phyloP scores from a whole-genome alignment of 2,329 filamentous ascomycete species.

The Talaromyces sp. region DNA sequence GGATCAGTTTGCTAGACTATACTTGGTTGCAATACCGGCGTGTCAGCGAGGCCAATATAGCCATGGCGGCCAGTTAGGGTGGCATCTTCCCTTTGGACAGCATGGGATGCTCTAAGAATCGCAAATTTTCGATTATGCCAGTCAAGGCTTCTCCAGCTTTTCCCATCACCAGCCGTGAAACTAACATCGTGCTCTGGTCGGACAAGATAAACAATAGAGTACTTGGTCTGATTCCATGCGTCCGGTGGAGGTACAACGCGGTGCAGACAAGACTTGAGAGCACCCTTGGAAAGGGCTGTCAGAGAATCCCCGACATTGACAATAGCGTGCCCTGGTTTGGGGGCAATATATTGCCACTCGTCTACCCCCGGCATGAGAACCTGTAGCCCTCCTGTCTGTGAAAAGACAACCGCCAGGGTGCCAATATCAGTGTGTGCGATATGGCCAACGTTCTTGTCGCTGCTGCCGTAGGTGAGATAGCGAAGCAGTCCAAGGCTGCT shows the following conservation, averaged over 20 bases:
- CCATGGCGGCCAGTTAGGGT: neutral
- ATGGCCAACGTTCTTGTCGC: neutral
- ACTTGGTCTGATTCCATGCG: neutral
- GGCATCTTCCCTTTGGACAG: neutral
- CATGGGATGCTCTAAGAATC: neutral
- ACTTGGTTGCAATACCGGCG: neutral
- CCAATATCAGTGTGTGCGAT: constrained; percentile 45
- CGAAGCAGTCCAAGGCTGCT: neutral
- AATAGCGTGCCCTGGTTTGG: constrained; percentile 48
- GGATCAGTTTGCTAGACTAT: neutral
- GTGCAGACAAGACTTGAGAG: constrained; percentile 1
- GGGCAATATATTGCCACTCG: constrained; percentile 51
- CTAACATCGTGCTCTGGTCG: neutral
- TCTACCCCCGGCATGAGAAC: constrained; percentile 46
- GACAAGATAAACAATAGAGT: neutral
- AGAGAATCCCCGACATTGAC: constrained; percentile 57
- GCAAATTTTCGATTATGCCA: neutral
- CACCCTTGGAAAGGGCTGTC: constrained; percentile 14
- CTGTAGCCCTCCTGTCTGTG: constrained; percentile 54
- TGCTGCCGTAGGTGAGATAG: neutral
- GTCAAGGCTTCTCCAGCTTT: neutral
- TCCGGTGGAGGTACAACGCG: neutral
- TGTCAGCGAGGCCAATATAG: neutral
- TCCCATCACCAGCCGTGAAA: neutral
- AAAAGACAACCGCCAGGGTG: constrained; percentile 52